Conservation (phyloP, 2,329 filamentous ascomycete genomes). For the Fusarium succisae region DNA sequence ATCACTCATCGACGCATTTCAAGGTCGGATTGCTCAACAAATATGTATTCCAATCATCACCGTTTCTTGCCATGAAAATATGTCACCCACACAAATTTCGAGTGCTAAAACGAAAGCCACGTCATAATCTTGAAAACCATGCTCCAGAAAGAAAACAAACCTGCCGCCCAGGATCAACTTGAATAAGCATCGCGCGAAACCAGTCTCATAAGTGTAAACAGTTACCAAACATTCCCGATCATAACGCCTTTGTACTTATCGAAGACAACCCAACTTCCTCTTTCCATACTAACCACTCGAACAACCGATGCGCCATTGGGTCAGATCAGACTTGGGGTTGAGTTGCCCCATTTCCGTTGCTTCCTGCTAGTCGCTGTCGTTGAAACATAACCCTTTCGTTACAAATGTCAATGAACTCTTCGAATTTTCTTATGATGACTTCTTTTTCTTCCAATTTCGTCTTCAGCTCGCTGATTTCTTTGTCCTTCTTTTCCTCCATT, state of each 20-base stretch:
- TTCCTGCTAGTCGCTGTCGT: constrained; percentile 60
- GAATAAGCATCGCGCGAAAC: constrained; percentile 14
- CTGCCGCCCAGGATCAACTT: constrained; percentile 34
- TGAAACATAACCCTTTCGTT: constrained; percentile 73
- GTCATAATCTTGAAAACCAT: constrained; percentile 36
- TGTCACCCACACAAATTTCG: neutral
- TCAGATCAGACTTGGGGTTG: constrained; percentile 35
- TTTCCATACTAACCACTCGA: constrained; percentile 25
- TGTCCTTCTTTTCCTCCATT: constrained; percentile 64
- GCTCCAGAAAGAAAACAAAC: constrained; percentile 29
- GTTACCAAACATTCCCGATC: constrained; percentile 11
- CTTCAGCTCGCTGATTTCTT: constrained; percentile 67
- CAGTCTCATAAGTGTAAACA: constrained; percentile 20
- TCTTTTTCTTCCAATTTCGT: constrained; percentile 71
- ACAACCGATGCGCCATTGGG: constrained; percentile 26
- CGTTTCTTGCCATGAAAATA: neutral
- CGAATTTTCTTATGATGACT: constrained; percentile 69
- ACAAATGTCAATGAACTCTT: constrained; percentile 76
- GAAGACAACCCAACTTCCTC: constrained; percentile 12
- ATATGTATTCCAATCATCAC: constrained; percentile 6
- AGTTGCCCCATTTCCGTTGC: constrained; percentile 40
- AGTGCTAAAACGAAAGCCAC: constrained; percentile 12
- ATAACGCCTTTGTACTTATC: constrained; percentile 35
- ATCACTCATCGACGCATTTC: neutral
- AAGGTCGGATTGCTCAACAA: neutral